Conservation (phyloP, 129 eudicot species). For the Chrysanthemum makinoi region DNA sequence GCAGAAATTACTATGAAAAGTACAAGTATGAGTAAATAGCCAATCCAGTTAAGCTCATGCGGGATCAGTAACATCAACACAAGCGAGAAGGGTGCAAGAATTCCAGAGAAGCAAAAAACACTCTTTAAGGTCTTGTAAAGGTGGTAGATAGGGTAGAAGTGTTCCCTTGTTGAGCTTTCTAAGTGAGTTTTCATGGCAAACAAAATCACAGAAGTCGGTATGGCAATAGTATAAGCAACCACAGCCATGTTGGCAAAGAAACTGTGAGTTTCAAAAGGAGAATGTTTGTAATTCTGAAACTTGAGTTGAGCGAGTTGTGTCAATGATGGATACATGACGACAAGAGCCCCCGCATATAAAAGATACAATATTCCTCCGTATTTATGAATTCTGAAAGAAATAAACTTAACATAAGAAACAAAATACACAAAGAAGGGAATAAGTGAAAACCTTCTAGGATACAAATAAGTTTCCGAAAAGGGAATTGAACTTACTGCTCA, state of each 20-base stretch:
- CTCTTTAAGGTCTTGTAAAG: background rate
- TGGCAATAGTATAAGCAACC: background rate
- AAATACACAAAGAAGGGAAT: no score
- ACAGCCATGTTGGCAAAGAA: background rate
- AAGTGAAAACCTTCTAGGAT: no score
- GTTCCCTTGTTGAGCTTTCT: background rate
- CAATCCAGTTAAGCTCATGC: background rate
- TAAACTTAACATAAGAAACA: no score
- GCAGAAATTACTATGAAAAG: constrained; percentile 4
- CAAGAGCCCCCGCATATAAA: background rate
- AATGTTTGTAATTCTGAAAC: background rate
- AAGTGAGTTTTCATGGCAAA: background rate
- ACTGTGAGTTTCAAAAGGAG: background rate
- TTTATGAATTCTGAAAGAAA: no score
- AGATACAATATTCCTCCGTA: constrained; percentile 8
- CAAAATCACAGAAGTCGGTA: background rate
- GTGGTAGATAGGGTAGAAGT: background rate
- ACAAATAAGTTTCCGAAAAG: no score
- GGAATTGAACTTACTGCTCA: no score
- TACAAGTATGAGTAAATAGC: background rate
- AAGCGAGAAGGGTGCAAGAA: constrained; percentile 23
- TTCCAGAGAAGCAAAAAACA: background rate
- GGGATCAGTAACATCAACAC: constrained; percentile 20
- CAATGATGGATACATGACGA: constrained; percentile 22
- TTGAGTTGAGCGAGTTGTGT: constrained; percentile 14